Percentiles rank a stretch among this genome's conserved stretches.
Evolutionary conservation across 202 grass and related monocot species (phyloP).

Genomic region (Sporobolus alterniflorus): DNA sequence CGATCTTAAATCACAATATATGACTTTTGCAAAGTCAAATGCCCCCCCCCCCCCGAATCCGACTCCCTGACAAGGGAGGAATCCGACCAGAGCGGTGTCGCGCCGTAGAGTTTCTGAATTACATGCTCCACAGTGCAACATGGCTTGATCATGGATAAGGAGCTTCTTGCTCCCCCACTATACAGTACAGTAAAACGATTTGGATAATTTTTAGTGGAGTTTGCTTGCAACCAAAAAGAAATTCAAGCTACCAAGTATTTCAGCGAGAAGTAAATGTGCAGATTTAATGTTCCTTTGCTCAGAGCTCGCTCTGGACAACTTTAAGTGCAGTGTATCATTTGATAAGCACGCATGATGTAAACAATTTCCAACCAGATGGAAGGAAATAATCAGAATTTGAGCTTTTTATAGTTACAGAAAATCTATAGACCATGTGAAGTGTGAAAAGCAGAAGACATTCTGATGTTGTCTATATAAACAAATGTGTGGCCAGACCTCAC

Average conservation of each 20-base stretch:
- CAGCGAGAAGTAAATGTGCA: background rate
- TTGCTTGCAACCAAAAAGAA: background rate
- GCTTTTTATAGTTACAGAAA: background rate
- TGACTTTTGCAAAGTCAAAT: too few species aligned
- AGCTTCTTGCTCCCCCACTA: slow-evolving; percentile 3
- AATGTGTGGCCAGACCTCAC: slow-evolving; percentile 33
- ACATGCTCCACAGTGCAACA: background rate
- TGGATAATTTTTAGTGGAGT: background rate
- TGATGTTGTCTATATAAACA: background rate
- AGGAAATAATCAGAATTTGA: background rate
- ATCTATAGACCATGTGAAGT: slow-evolving; percentile 1
- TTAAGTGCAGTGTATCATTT: slow-evolving; percentile 1
- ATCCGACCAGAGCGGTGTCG: too few species aligned
- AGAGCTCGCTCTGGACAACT: background rate
- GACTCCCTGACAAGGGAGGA: too few species aligned
- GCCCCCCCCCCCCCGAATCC: too few species aligned
- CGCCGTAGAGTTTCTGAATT: too few species aligned
- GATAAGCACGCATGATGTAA: slow-evolving; percentile 10
- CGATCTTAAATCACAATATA: too few species aligned
- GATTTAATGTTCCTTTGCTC: background rate
- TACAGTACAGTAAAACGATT: background rate
- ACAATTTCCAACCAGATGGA: background rate
- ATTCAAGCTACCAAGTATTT: slow-evolving; percentile 19
- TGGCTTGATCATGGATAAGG: background rate
- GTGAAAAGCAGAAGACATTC: background rate